phyloP scores from a whole-genome alignment of 1,284 basidiomycete species.

The Microbotryum saponariae region DNA sequence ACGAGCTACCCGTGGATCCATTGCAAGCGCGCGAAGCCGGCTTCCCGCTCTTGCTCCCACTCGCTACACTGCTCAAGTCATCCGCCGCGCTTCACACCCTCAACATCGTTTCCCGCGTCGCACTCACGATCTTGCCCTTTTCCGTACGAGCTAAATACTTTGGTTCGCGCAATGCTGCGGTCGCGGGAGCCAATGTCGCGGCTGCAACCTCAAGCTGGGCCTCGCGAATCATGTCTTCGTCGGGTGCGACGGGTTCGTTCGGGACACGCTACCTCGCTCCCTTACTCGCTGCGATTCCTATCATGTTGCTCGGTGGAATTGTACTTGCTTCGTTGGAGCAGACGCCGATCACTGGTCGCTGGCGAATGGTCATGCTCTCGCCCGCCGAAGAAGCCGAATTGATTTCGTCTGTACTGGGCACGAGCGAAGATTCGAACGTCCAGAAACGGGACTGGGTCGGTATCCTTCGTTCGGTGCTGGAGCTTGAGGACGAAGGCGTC shows the following conservation, averaged over 20 bases:
- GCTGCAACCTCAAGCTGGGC: background rate
- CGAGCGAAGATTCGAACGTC: background rate
- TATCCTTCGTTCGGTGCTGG: constrained; percentile 32
- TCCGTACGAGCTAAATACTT: constrained; percentile 17
- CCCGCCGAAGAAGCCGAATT: constrained; percentile 32
- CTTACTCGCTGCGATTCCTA: constrained; percentile 4
- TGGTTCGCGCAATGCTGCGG: too few species aligned
- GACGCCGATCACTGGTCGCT: constrained; percentile 34
- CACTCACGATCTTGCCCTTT: constrained; percentile 28
- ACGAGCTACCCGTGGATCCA: too few species aligned
- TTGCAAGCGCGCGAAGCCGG: constrained; percentile 1
- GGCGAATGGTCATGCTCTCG: constrained; percentile 32
- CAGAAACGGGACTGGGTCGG: constrained; percentile 31
- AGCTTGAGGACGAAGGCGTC: constrained; percentile 27
- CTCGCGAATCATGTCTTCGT: too few species aligned
- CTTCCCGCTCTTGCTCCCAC: constrained; percentile 18
- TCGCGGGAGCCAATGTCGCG: too few species aligned
- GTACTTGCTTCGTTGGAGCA: constrained; percentile 28
- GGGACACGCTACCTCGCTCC: too few species aligned
- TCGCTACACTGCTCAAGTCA: constrained; percentile 24
- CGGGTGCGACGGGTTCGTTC: too few species aligned
- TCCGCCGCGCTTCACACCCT: constrained; percentile 23
- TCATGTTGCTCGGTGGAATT: constrained; percentile 30
- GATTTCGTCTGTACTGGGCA: constrained; percentile 14
- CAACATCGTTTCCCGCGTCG: constrained; percentile 18